Conservation (phyloP, 2,329 filamentous ascomycete species). For the Ceratocystis cacaofunesta region DNA sequence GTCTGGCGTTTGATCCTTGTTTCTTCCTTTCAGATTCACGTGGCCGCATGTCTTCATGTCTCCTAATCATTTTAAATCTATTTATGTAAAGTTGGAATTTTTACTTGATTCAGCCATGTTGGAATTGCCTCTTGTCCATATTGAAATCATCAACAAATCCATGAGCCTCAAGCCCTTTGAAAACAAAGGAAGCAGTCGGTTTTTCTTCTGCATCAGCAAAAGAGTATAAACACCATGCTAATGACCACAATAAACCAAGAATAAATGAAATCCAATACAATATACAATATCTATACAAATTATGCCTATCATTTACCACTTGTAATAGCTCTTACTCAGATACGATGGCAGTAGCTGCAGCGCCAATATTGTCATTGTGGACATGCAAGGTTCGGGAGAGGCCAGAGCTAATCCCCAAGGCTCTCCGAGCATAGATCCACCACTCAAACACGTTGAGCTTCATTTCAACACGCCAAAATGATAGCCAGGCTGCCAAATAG, state of each 20-base stretch:
- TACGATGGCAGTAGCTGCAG: neutral
- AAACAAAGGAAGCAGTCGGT: neutral
- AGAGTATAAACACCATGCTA: neutral
- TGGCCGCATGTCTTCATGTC: neutral
- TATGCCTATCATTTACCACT: neutral
- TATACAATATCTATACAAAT: conserved; percentile 12
- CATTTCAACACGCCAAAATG: conserved; percentile 43
- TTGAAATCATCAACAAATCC: too few relatives aligned
- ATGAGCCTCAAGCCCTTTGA: too few relatives aligned
- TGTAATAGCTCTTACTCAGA: neutral
- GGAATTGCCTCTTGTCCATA: too few relatives aligned
- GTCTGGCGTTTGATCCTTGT: neutral
- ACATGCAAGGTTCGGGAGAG: conserved; percentile 8
- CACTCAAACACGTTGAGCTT: conserved; percentile 51
- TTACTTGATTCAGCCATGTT: too few relatives aligned
- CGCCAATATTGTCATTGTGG: neutral
- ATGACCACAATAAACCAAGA: neutral
- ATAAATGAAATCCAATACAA: neutral
- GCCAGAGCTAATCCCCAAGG: conserved; percentile 23
- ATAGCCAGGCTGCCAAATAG: conserved; percentile 41
- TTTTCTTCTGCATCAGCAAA: neutral
- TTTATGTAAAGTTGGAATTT: neutral
- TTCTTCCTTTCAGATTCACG: neutral
- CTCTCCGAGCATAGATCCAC: conserved; percentile 41
- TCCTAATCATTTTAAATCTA: neutral